Conservation (phyloP, 306 rosid species). For the Glycine soja region DNA sequence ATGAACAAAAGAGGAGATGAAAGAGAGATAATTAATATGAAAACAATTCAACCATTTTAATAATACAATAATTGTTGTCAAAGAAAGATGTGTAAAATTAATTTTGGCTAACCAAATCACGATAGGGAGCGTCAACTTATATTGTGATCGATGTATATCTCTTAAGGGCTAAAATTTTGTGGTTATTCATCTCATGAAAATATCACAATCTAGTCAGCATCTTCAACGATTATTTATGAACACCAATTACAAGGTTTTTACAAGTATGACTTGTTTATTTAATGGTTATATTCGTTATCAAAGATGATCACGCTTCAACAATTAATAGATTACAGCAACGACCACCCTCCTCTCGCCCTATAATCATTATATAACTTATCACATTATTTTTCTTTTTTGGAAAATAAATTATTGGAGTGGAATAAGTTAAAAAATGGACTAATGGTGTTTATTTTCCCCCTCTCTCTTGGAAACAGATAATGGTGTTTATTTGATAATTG, state of each 20-base stretch:
- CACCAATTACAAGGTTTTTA: slow-evolving; percentile 35
- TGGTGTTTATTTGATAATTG: slow-evolving; percentile 18
- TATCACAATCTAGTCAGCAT: slow-evolving; percentile 41
- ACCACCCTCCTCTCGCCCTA: slow-evolving; percentile 9
- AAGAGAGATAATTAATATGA: background rate
- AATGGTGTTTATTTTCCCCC: background rate
- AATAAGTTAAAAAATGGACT: background rate
- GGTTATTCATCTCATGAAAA: background rate
- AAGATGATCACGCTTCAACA: slow-evolving; percentile 33
- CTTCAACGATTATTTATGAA: slow-evolving; percentile 4
- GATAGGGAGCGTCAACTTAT: slow-evolving; percentile 35
- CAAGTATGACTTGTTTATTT: slow-evolving; percentile 15
- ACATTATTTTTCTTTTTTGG: slow-evolving; percentile 8
- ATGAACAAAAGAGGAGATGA: background rate
- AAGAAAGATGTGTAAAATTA: slow-evolving; percentile 25
- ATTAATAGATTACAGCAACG: slow-evolving; percentile 39
- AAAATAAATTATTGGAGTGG: background rate
- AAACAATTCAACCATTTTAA: slow-evolving; percentile 3
- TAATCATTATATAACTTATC: slow-evolving; percentile 16
- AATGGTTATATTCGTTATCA: slow-evolving; percentile 34
- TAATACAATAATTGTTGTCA: slow-evolving; percentile 10
- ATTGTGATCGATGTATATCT: too few relatives aligned
- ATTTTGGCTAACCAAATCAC: slow-evolving; percentile 38
- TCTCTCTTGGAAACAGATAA: slow-evolving; percentile 21
- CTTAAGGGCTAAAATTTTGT: too few relatives aligned